Evolutionary conservation across 2,329 filamentous ascomycete species (phyloP), one percentile per base, ranked within the genome.

Genomic region (Colletotrichum theobromicola): DNA sequence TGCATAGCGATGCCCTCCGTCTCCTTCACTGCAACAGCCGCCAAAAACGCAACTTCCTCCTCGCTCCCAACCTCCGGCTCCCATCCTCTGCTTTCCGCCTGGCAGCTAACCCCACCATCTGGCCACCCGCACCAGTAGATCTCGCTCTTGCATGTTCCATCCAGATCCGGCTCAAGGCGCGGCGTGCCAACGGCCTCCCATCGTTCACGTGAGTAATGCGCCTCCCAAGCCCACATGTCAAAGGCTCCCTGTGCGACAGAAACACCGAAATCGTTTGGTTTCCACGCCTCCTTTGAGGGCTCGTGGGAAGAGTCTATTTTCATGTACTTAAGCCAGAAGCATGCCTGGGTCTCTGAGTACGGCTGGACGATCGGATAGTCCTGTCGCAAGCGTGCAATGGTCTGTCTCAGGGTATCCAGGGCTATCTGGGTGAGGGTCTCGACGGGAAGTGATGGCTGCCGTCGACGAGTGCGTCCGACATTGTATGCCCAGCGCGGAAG

Each of bases 41-140:
- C 71, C 28, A 77, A 35, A 57, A 77, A 77, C n/a, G 67, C 65
- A 32, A 76, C 30, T 66, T 77, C 76, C 68, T 77, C 76, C 32
- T 74, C 76, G 67, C 76, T 78, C 21, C 74, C 76, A 4, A 78
- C n/a, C 46, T 77, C 74, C 6, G 65, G 70, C 53, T 74, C 69
- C 74, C 74, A 78, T 15, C 77, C 74, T 46, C 74, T 58, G 16
- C 5, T n/a, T n/a, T 5, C 30, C 57, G 70, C 55, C n/a, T n/a
- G 66, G 53, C 55, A 35, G 12, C 16, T 4, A 21, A 16, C 42
- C 4, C 66, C 62, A 12, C 67, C 74, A 61, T 74, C 75, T 6
- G 73, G 73, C 73, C 62, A 64, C 15, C 63, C 74, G 26, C 75
- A 76, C 58, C 32, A 70, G 10, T 37, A n/a, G 7, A 77, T 30